These are phyloP conservation scores for Neonectria sp. DNA, from an alignment of 2,329 filamentous ascomycete species.

Conservation along the genomic window DNA sequence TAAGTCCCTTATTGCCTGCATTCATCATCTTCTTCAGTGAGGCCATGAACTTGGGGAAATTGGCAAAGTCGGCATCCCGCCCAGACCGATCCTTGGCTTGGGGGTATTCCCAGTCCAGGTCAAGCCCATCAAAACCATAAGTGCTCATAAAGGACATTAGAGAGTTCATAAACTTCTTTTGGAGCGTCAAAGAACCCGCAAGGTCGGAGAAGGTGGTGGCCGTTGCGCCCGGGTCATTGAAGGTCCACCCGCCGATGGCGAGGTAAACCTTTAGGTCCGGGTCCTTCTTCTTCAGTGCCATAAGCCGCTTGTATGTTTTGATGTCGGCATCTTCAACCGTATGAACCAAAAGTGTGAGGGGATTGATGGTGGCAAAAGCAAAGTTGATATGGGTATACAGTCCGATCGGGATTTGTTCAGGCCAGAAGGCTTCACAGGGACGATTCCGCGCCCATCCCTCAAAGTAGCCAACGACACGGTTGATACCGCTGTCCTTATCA, in stretches of 20 bases:
- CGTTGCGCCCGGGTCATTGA: constrained; percentile 54
- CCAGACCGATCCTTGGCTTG: constrained; percentile 57
- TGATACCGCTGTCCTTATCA: background rate
- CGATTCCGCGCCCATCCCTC: constrained; percentile 18
- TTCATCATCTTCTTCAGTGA: constrained; percentile 43
- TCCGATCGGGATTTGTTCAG: constrained; percentile 22
- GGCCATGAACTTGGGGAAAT: constrained; percentile 48
- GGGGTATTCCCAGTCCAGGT: constrained; percentile 49
- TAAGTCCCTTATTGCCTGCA: constrained; percentile 7
- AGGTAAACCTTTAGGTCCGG: constrained; percentile 54
- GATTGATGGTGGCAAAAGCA: constrained; percentile 30
- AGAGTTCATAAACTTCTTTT: constrained; percentile 16
- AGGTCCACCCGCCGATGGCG: constrained; percentile 59
- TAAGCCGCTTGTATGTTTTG: constrained; percentile 1
- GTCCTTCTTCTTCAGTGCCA: constrained; percentile 48
- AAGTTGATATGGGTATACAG: constrained; percentile 34
- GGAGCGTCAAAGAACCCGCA: background rate
- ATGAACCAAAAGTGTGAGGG: background rate
- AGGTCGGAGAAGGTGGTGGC: constrained; percentile 44
- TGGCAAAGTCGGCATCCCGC: constrained; percentile 51
- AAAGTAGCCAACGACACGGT: constrained; percentile 29
- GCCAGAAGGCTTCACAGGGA: constrained; percentile 19
- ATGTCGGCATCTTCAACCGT: background rate
- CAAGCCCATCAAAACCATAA: constrained; percentile 44
- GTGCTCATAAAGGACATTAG: constrained; percentile 32